Evolutionary conservation across 164 flowering plant genomes (phyloP).

Genomic region (Chloranthus sessilifolius): DNA sequence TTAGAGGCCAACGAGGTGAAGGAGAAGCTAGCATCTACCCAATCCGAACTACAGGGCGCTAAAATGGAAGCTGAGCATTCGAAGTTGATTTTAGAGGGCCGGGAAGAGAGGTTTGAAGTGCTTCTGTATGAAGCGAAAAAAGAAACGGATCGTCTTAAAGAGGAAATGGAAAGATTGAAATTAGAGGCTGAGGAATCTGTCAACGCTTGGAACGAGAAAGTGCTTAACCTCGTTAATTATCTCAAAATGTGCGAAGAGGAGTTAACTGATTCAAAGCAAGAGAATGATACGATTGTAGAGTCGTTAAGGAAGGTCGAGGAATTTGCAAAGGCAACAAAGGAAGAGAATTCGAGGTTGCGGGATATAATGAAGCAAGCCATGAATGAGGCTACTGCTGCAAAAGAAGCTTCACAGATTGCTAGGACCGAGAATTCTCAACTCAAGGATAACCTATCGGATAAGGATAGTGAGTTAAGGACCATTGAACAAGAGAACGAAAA

Average conservation of each 20-base stretch:
- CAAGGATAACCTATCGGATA: conserved; percentile 55
- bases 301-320: conserved; percentile 34
- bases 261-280: conserved; percentile 26
- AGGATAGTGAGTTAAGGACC: conserved; percentile 39
- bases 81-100: conserved; percentile 22
- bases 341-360: conserved; percentile 58
- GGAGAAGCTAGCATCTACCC: conserved; percentile 32
- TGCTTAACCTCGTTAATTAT: conserved; percentile 58
- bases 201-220: conserved; percentile 68
- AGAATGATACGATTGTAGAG: conserved; percentile 33
- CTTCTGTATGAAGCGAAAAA: conserved; percentile 42
- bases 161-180: conserved; percentile 50
- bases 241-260: conserved; percentile 73
- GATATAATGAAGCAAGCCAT: conserved; percentile 87
- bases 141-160: conserved; percentile 43
- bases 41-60: conserved; percentile 31
- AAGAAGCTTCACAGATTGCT: conserved; percentile 77
- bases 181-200: conserved; percentile 70
- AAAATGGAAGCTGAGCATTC: conserved; percentile 35
- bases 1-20: conserved; percentile 44
- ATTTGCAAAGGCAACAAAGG: conserved; percentile 33
- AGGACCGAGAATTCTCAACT: conserved; percentile 60
- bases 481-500: conserved; percentile 43
- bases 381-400: conserved; percentile 72
- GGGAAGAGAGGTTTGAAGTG: conserved; percentile 31